Evolutionary conservation across 2,329 filamentous ascomycete genomes (phyloP).

Genomic region (Arthrinium phaeospermum): DNA sequence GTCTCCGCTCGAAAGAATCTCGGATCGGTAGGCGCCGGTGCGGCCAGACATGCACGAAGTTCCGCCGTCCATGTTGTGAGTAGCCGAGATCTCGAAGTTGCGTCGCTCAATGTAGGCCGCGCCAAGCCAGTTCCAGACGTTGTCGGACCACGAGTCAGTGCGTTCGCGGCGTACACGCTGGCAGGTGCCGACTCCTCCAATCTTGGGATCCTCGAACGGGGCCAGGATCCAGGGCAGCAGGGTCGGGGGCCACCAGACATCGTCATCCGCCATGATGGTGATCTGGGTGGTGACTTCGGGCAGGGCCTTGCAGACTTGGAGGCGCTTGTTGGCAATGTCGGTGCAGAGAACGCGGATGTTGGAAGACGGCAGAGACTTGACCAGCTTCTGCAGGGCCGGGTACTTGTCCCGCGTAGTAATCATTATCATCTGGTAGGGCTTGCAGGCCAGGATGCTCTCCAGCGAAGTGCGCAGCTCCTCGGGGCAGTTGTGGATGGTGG

Average conservation of each 20-base stretch:
- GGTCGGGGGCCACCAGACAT: constrained; percentile 89
- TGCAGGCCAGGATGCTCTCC: constrained; percentile 73
- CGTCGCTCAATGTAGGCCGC: constrained; percentile 90
- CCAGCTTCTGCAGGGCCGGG: constrained; percentile 70
- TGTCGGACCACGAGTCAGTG: constrained; percentile 61
- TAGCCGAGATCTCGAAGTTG: constrained; percentile 96
- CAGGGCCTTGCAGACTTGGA: constrained; percentile 90
- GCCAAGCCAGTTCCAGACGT: constrained; percentile 86
- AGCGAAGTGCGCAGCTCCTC: constrained; percentile 84
- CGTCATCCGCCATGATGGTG: constrained; percentile 93
- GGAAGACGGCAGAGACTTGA: constrained; percentile 61
- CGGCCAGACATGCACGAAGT: constrained; percentile 97
- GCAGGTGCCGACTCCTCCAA: constrained; percentile 91
- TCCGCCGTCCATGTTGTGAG: constrained; percentile 91
- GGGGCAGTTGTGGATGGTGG: constrained; percentile 87
- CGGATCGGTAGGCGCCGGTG: constrained; percentile 88
- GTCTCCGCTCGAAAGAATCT: constrained; percentile 82
- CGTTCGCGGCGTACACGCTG: constrained; percentile 80
- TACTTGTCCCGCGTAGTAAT: constrained; percentile 86
- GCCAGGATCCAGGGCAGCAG: constrained; percentile 91
- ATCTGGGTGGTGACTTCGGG: constrained; percentile 83
- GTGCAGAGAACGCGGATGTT: constrained; percentile 78
- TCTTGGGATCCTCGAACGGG: constrained; percentile 82
- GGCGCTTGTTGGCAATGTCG: constrained; percentile 89
- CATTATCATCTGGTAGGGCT: constrained; percentile 76